These are phyloP conservation scores for Ustilago cynodontis DNA, from an alignment of 1,284 basidiomycete genomes.

Conservation along the genomic window DNA sequence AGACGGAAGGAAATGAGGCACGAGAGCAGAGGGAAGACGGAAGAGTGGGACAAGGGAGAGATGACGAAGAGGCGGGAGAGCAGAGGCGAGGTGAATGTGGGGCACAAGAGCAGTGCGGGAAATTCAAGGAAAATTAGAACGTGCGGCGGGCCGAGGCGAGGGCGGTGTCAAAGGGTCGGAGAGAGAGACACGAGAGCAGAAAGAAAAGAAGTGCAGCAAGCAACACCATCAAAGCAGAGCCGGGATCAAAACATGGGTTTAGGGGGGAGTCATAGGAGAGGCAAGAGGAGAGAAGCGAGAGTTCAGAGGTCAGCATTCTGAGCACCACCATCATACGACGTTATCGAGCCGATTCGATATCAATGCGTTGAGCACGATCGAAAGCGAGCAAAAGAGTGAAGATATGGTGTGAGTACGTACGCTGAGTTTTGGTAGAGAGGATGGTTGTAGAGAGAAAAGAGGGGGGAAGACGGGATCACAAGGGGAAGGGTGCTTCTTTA, in stretches of 20 bases:
- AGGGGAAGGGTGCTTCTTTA: conserved; percentile 34
- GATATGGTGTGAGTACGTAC: conserved; percentile 40
- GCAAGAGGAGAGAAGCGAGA: conserved; percentile 3
- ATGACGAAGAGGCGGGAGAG: not conserved
- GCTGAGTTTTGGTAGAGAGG: conserved; percentile 34
- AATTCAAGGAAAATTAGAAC: conserved; percentile 37
- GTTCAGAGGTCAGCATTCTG: conserved; percentile 21
- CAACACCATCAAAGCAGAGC: conserved; percentile 17
- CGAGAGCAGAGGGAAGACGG: conserved; percentile 47
- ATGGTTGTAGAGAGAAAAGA: conserved; percentile 48
- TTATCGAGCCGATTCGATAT: not conserved
- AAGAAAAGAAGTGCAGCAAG: not conserved
- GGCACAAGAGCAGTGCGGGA: conserved; percentile 48
- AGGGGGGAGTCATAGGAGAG: conserved; percentile 3
- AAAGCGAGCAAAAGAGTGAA: conserved; percentile 1
- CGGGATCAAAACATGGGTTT: conserved; percentile 10
- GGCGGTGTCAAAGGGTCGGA: conserved; percentile 21
- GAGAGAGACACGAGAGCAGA: conserved; percentile 10
- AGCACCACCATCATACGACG: not conserved
- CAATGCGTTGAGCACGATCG: conserved; percentile 4
- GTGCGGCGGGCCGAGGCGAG: conserved; percentile 35
- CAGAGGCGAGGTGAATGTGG: not conserved
- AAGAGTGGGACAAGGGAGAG: not conserved
- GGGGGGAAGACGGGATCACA: conserved; percentile 9
- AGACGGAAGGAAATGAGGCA: conserved; percentile 16